phyloP scores from a whole-genome alignment of 345 rosid species.

The Conringia planisiliqua region DNA sequence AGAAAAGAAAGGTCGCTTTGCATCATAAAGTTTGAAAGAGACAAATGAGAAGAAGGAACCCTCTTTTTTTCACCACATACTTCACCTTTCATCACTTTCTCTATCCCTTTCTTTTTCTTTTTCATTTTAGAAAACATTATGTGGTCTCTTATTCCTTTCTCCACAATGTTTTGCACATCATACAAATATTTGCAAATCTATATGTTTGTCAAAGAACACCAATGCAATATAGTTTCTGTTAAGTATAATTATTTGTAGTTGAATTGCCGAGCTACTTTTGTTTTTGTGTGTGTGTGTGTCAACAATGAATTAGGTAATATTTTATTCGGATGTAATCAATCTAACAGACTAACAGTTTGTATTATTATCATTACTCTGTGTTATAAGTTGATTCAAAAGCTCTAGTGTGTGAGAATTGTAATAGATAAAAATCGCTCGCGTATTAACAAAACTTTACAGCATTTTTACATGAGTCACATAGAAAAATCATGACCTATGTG shows the following conservation, averaged over 20 bases:
- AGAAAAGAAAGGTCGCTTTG: conserved; percentile 23
- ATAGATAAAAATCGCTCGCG: background rate
- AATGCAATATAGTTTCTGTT: background rate
- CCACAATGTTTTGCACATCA: background rate
- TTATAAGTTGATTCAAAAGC: background rate
- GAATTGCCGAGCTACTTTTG: background rate
- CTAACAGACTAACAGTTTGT: background rate
- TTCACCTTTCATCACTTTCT: conserved; percentile 29
- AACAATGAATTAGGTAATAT: background rate
- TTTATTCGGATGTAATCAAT: background rate
- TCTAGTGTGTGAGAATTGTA: background rate
- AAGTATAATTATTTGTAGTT: background rate
- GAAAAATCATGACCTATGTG: conserved; percentile 11
- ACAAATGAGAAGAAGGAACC: conserved; percentile 38
- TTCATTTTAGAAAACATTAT: background rate
- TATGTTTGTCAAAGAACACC: background rate
- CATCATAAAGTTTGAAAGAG: conserved; percentile 57
- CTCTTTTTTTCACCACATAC: conserved; percentile 55
- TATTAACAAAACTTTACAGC: background rate
- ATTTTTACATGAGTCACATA: conserved; percentile 14
- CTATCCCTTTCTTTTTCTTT: conserved; percentile 11
- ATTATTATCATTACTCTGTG: background rate
- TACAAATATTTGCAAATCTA: background rate
- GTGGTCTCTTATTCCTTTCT: background rate
- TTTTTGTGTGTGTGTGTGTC: background rate